phyloP scores from a whole-genome alignment of 1,139 yeast genomes.

The Zygoascus meyerae region DNA sequence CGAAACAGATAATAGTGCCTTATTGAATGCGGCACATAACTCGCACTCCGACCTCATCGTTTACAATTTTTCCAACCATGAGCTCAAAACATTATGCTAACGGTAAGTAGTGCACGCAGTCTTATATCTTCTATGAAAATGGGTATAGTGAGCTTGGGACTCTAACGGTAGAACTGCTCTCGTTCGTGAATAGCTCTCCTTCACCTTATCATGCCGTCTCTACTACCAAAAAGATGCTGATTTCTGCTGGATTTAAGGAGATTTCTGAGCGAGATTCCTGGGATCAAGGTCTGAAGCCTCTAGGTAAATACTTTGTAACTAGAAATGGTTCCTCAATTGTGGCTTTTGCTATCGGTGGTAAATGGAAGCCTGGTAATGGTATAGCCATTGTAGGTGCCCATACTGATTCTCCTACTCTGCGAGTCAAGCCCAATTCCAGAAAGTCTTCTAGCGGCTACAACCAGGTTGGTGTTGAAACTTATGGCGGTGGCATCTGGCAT shows the following conservation, averaged over 20 bases:
- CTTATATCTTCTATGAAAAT: background rate
- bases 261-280: constrained; percentile 71
- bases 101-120: constrained; percentile 8
- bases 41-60: constrained; percentile 1
- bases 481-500: constrained; percentile 90
- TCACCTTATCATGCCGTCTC: constrained; percentile 93
- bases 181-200: constrained; percentile 79
- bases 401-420: constrained; percentile 87
- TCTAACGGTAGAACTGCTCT: constrained; percentile 49
- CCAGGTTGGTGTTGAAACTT: constrained; percentile 89
- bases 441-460: constrained; percentile 61
- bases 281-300: constrained; percentile 50
- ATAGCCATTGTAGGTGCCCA: constrained; percentile 90
- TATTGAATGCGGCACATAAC: no score
- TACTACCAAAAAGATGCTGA: constrained; percentile 50
- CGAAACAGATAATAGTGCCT: no score
- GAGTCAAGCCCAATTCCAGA: constrained; percentile 86
- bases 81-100: constrained; percentile 8
- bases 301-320: constrained; percentile 51
- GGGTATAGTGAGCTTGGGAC: background rate
- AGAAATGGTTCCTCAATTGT: constrained; percentile 84
- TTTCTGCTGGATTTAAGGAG: constrained; percentile 62
- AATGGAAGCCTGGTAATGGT: constrained; percentile 76
- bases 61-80: constrained; percentile 1
- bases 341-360: constrained; percentile 75